phyloP scores from a whole-genome alignment of 352 stramenopile genomes.

The Thalassiosira oceanica region DNA sequence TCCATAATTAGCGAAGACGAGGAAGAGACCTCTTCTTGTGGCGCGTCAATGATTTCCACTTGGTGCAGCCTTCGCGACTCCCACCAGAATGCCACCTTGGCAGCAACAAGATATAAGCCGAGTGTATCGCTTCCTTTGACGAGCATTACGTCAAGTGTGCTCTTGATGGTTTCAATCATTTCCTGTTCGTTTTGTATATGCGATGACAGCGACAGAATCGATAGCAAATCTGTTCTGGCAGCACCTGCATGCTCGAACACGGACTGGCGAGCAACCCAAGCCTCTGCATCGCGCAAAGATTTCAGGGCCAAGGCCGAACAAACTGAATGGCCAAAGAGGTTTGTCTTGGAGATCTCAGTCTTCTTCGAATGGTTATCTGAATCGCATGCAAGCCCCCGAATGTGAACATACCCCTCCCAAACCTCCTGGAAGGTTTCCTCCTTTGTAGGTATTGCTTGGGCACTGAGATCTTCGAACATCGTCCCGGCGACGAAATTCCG shows the following conservation, averaged over 20 bases:
- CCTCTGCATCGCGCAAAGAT: slow-evolving; percentile 28
- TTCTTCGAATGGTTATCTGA: no score
- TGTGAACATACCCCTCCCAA: slow-evolving; percentile 24
- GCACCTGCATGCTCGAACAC: not conserved
- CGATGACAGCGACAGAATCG: slow-evolving; percentile 15
- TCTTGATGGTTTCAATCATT: slow-evolving; percentile 37
- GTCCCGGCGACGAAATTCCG: slow-evolving; percentile 27
- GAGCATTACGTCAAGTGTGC: slow-evolving; percentile 41
- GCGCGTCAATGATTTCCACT: slow-evolving; percentile 13
- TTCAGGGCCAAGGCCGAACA: slow-evolving; percentile 22
- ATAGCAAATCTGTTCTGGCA: slow-evolving; percentile 9
- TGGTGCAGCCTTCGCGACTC: slow-evolving; percentile 16
- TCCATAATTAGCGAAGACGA: slow-evolving; percentile 39
- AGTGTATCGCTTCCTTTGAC: slow-evolving; percentile 38
- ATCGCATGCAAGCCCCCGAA: slow-evolving; percentile 14
- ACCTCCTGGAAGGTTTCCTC: slow-evolving; percentile 10
- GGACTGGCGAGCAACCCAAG: slow-evolving; percentile 26
- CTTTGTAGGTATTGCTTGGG: not conserved
- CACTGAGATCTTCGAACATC: slow-evolving; percentile 36
- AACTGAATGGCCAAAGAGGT: slow-evolving; percentile 26
- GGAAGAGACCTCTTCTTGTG: slow-evolving; percentile 13
- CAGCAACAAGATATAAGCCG: slow-evolving; percentile 33
- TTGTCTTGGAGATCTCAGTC: slow-evolving; percentile 9
- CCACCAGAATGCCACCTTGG: slow-evolving; percentile 45
- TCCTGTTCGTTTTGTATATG: slow-evolving; percentile 16